phyloP scores from a whole-genome alignment of 257 asterid species.

The Salvia splendens region DNA sequence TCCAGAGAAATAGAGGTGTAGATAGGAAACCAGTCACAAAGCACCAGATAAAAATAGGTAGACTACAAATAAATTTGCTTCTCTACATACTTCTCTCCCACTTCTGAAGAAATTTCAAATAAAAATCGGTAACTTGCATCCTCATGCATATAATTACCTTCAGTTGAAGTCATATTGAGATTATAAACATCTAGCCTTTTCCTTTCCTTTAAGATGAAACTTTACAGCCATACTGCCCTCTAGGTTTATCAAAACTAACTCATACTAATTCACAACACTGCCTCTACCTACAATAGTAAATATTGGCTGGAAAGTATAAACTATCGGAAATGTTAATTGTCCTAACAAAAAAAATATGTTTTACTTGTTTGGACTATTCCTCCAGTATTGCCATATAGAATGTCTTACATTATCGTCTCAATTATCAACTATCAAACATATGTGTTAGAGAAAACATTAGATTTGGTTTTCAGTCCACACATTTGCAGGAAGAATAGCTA shows the following conservation, averaged over 20 bases:
- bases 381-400: neutral
- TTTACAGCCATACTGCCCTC: neutral
- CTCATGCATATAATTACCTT: neutral
- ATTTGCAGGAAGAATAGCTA: constrained; percentile 2
- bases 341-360: neutral
- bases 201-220: neutral
- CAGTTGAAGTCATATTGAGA: neutral
- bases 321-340: neutral
- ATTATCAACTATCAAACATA: neutral
- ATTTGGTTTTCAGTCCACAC: neutral
- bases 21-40: neutral
- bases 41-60: neutral
- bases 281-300: neutral
- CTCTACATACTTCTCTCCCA: neutral
- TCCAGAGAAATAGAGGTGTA: constrained; percentile 25
- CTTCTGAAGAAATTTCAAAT: neutral
- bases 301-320: constrained; percentile 9
- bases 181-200: neutral
- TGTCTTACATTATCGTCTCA: constrained; percentile 3
- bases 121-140: neutral
- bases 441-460: constrained; percentile 2
- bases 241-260: constrained; percentile 6
- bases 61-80: neutral
- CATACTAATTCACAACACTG: neutral
- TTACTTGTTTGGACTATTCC: constrained; percentile 1